Evolutionary conservation across 2,329 filamentous ascomycete genomes (phyloP).

Genomic region (Lecanicillium sp.): DNA sequence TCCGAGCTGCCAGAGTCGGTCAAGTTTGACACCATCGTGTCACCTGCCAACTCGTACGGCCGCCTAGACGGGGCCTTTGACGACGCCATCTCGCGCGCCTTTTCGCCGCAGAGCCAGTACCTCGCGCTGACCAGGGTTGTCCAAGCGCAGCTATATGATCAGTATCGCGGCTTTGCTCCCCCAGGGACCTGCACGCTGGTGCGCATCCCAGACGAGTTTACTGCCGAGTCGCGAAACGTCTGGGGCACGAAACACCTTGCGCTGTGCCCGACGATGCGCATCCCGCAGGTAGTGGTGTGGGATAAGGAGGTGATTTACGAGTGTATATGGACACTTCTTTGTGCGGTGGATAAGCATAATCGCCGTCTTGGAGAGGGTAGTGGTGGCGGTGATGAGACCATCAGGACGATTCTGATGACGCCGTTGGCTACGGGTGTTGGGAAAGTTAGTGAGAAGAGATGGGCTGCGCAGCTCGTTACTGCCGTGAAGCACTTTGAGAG

Average conservation of each 20-base stretch:
- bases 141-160: slow-evolving; percentile 35
- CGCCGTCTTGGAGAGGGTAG: slow-evolving; percentile 12
- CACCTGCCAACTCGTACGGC: slow-evolving; percentile 47
- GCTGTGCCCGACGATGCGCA: slow-evolving; percentile 46
- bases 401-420: slow-evolving; percentile 39
- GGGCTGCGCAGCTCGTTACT: slow-evolving; percentile 42
- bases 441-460: slow-evolving; percentile 33
- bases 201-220: slow-evolving; percentile 30
- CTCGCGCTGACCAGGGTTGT: slow-evolving; percentile 36
- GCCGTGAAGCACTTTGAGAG: slow-evolving; percentile 45
- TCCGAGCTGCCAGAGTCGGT: slow-evolving; percentile 23
- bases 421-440: slow-evolving; percentile 44
- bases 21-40: slow-evolving; percentile 41
- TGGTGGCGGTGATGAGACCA: slow-evolving; percentile 17
- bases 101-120: slow-evolving; percentile 37
- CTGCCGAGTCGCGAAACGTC: slow-evolving; percentile 21
- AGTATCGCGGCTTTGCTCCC: slow-evolving; percentile 41
- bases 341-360: slow-evolving; percentile 40
- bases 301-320: slow-evolving; percentile 46
- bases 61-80: slow-evolving; percentile 47
- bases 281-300: slow-evolving; percentile 35
- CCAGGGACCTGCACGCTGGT: slow-evolving; percentile 43
- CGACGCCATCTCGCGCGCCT: slow-evolving; percentile 41
- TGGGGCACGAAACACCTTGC: slow-evolving; percentile 37
- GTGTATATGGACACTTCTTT: slow-evolving; percentile 44